Evolutionary conservation across 148 eudicot species (phyloP).

Genomic region (Nepenthes gracilis): DNA sequence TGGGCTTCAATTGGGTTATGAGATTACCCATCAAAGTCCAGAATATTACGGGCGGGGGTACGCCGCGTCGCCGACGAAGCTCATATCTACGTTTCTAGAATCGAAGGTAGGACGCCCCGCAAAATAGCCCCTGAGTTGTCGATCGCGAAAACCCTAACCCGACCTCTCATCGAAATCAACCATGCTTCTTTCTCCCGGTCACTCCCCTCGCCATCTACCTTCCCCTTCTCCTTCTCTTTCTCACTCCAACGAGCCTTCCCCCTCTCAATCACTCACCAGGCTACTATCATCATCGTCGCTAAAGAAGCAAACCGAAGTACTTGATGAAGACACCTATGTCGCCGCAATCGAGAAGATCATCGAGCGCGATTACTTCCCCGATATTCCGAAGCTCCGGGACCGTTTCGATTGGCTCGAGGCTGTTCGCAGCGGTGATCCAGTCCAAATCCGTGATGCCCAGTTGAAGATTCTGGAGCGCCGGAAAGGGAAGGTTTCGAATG

Average conservation of each 20-base stretch:
- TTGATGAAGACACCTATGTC: conserved; percentile 80
- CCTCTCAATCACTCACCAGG: conserved; percentile 4
- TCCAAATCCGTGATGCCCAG: conserved; percentile 81
- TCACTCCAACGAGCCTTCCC: conserved; percentile 3
- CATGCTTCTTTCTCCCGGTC: conserved; percentile 87
- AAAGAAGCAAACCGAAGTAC: conserved; percentile 24
- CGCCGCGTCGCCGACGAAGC: no score
- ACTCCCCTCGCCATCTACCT: conserved; percentile 83
- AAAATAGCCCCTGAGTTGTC: no score
- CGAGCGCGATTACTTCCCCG: conserved; percentile 93
- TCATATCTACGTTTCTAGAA: no score
- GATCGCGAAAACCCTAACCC: conserved; percentile 13
- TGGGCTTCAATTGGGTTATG: no score
- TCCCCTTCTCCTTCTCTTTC: conserved; percentile 47
- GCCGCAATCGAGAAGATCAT: conserved; percentile 86
- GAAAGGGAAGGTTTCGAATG: conserved; percentile 10
- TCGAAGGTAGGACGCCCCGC: no score
- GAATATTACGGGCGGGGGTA: no score
- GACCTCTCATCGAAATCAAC: background rate
- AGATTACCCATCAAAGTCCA: no score
- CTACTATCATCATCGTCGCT: conserved; percentile 2
- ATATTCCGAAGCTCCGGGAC: conserved; percentile 86
- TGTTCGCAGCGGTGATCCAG: conserved; percentile 53
- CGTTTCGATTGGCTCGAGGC: conserved; percentile 96
- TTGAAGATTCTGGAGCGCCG: conserved; percentile 81